These are phyloP conservation scores for Isoetes engelmannii DNA, from an alignment of 83 land plant species.

Conservation along the genomic window DNA sequence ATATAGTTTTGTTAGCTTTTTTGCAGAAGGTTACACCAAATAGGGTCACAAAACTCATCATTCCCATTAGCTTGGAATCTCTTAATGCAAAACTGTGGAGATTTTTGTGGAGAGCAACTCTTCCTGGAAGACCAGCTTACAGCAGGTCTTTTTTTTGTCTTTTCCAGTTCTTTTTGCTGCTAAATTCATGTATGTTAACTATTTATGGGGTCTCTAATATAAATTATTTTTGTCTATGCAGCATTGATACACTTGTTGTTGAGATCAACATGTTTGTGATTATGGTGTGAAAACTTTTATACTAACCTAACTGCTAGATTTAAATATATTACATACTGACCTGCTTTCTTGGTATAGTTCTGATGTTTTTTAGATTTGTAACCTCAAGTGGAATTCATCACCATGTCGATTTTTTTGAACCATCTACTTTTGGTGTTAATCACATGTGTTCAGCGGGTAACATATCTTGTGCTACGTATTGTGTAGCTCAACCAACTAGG, in stretches of 20 bases:
- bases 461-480: background rate
- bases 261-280: conserved; percentile 77
- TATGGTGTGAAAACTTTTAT: conserved; percentile 48
- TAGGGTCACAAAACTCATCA: no score
- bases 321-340: background rate
- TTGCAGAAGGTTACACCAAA: no score
- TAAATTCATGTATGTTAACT: no score
- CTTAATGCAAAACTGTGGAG: no score
- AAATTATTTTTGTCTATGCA: no score
- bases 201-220: no score
- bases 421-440: conserved; percentile 65
- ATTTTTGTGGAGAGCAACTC: no score
- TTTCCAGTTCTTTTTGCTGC: no score
- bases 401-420: conserved; percentile 85
- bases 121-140: no score
- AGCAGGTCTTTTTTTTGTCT: no score
- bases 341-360: conserved; percentile 40
- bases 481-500: background rate
- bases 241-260: conserved; percentile 13
- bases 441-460: conserved; percentile 74
- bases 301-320: background rate
- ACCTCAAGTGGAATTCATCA: conserved; percentile 81
- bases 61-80: no score
- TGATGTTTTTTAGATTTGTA: conserved; percentile 95
- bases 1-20: no score